Percentiles rank a stretch among this genome's conserved stretches.
These are phyloP conservation scores for Evernia prunastri DNA, from an alignment of 495 filamentous ascomycete genomes.

Conservation along the genomic window DNA sequence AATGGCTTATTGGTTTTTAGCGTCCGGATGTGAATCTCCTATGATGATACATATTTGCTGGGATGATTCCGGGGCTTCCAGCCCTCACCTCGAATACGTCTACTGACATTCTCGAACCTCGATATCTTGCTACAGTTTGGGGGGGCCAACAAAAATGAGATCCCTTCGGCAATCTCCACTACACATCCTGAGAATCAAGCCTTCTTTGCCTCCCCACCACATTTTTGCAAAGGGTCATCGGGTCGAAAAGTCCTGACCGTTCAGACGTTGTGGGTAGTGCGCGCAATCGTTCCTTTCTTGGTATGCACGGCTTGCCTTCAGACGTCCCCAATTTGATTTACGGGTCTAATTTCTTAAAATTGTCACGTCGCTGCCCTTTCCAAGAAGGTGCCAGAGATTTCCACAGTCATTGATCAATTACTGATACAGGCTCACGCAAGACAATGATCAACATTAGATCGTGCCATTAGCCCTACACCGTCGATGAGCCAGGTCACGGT, in stretches of 20 bases:
- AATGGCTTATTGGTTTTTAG: not conserved
- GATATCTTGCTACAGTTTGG: not conserved
- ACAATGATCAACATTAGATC: not conserved
- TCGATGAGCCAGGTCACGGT: not conserved
- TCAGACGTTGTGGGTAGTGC: not conserved
- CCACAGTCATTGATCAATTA: not conserved
- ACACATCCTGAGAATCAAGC: not conserved
- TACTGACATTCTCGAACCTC: not conserved
- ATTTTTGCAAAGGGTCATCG: not conserved
- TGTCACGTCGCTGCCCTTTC: not conserved
- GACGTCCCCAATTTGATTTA: not conserved
- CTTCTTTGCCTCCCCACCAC: not conserved
- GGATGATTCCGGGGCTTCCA: not conserved
- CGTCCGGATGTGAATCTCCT: not conserved
- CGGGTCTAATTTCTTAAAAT: not conserved
- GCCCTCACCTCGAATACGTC: not conserved
- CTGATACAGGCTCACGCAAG: not conserved
- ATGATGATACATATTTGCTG: not conserved
- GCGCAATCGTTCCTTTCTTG: not conserved
- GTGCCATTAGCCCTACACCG: not conserved
- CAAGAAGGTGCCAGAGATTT: not conserved
- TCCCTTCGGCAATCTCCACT: not conserved
- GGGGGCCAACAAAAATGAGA: not conserved
- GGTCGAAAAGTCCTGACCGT: not conserved
- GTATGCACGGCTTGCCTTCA: not conserved